phyloP scores from a whole-genome alignment of 768 basidiomycete genomes.

The Rhodotorula babjevae region DNA sequence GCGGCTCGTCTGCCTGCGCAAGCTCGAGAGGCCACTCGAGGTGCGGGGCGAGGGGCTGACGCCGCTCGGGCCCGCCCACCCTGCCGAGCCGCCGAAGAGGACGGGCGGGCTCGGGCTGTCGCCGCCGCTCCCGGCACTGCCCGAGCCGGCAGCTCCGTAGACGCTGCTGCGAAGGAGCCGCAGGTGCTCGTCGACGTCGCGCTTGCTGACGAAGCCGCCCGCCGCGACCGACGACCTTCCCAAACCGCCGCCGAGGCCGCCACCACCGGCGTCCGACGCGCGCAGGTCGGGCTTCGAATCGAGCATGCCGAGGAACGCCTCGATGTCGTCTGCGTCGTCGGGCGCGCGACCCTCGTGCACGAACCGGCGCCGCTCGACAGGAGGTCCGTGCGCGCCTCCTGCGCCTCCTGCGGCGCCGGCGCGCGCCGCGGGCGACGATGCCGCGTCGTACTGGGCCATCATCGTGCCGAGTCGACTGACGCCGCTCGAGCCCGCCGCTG shows the following conservation, averaged over 20 bases:
- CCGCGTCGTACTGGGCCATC: neutral
- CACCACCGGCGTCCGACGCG: neutral
- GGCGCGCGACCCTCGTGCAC: conserved; percentile 2
- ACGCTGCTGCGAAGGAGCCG: conserved; percentile 16
- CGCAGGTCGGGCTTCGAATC: conserved; percentile 35
- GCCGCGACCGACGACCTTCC: neutral
- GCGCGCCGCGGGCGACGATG: too few species aligned
- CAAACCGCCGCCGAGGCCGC: neutral
- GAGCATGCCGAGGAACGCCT: conserved; percentile 38
- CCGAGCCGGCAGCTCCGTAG: neutral
- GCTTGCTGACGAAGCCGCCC: conserved; percentile 9
- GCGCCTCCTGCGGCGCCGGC: too few species aligned
- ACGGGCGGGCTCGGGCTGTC: conserved; percentile 10
- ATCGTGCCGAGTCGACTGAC: neutral
- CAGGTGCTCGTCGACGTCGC: conserved; percentile 31
- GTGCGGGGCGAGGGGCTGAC: conserved; percentile 2
- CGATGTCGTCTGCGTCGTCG: conserved; percentile 36
- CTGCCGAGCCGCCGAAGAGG: neutral
- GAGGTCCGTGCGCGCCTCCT: too few species aligned
- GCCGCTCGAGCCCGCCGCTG: neutral
- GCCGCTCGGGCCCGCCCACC: neutral
- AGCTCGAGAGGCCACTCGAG: conserved; percentile 11
- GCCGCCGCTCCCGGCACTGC: neutral
- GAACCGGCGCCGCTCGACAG: neutral
- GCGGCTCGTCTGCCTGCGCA: conserved; percentile 22